Base-by-base conservation (phyloP, 805 yeast species). In the Saccharomycopsis sp. region DNA sequence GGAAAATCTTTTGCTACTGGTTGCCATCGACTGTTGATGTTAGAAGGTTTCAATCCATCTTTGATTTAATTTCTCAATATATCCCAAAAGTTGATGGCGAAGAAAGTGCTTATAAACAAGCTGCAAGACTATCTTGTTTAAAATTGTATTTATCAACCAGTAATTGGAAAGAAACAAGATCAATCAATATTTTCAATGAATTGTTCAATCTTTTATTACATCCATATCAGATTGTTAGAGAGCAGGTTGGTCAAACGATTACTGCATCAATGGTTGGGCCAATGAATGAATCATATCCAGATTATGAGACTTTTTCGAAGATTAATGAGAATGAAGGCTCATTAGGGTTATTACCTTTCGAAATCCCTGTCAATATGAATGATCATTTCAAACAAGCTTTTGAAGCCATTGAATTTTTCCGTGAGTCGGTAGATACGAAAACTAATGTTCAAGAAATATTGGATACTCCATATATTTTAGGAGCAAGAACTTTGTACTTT, bases 1-100 rank as follows among this genome's bases (percentile, higher is more conserved):
- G 96, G 96, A 66, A 67, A 27, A 70, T 85, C 0, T 71, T 84
- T 37, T 64, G 79, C 3, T 79, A 85, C 79, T 80, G 86, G 82
- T 52, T 76, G 1, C 81, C 86, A 0, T 57, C 74, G 0, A 78
- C 73, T 49, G 63, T 76, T 29, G 94, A 84, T 55, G 49, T 67
- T 36, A 70, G 95, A 53, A 69, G 95, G 43, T 69, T 73, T 40
- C 20, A 23, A 13, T 13, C 76, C 79, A 12, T 65, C 67, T 10
- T 55, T 81, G 2, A 57, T 67, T 18, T 25, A 12, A 17, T 46
- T 3, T 27, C 37, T 15, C 58, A 64, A 3, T 52, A 46, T 14
- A 38, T 57, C 12, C 45, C 77, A 14, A 72, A 70, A 40, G 55
- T 56, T 23, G 64, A 64, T 21, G 9, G 6, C 4, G 70, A 78